Evolutionary conservation across 129 eudicot species (phyloP), one percentile per base, ranked within the genome.

Genomic region (Oenanthe sinensis): DNA sequence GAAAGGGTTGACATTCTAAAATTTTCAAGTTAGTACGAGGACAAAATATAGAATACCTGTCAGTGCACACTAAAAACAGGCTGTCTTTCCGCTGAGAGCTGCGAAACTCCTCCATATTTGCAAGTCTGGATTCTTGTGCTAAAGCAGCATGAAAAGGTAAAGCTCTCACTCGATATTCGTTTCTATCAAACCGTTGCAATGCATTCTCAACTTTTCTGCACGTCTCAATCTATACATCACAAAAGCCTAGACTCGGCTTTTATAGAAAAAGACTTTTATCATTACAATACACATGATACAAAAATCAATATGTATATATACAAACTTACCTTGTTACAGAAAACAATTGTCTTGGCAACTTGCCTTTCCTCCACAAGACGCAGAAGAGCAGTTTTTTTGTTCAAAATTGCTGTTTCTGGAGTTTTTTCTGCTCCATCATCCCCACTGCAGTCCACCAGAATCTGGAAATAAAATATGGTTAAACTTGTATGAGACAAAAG

Each of bases 401-500:
- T 95, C 28, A 70, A 26, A 84, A 95, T 91, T 77, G 98, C 98
- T 17, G 96, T 88, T 22, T 92, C 98, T 3, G 91, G 97, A 70
- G 85, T 88, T 81, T 84, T 95, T 83, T 95, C 97, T 52, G 90
- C 78, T 70, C 82, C 90, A 0, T 90, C 97, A 50, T 87, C 94
- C 63, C 98, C 98, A 83, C 98, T 95, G 83, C 98, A 95, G 82
- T 95, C 98, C 82, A 95, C 87, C 40, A 95, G 96, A 81, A 92
- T 77, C 98, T 95, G 87, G 72, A 81, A 82, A 84, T 33, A 45
- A 40, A 78, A 28, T 40, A 30, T 44, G 58, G 60, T 68, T 39
- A 9, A 78, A 77, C 22, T 39, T 80, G 72, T 71, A 78, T 20
- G 63, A 39, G 19, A 43, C 10, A n/a, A 11, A 71, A 76, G 36